Base-by-base conservation (phyloP, 495 filamentous ascomycete genomes). In the Penicillium macrosclerotiorum region DNA sequence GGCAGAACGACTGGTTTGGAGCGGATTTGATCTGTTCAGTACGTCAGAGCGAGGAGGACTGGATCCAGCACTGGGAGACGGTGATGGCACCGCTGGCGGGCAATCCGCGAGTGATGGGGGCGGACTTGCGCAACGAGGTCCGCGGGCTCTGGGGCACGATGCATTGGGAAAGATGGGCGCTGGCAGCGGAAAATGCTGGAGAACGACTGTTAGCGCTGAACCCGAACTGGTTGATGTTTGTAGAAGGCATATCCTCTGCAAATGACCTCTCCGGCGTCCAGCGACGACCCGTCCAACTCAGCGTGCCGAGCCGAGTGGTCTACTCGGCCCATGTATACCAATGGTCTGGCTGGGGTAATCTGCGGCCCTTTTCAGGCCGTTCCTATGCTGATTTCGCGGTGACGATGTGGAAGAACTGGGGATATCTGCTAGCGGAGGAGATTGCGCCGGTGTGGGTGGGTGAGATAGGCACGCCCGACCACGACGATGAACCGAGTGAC, bases 131-230 rank as follows among this genome's bases (percentile, higher is more conserved):
- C 18, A 84, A 84, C 56, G 79, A 84, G 58, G 76, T 79, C 33
- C 67, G 79, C 38, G 78, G 80, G 13, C 59, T 80, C 7, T 83
- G 79, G 80, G 80, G 79, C 17, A 82, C 80, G 13, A 79, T 83
- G 78, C 54, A 72, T 12, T 83, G 79, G 79, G 59, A 64, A 11
- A 49, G 58, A 16, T 83, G 80, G 81, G 80, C 79, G 8, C 59
- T 63, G 2, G 81, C 80, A 0, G 78, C 80, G 3, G 79, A 82
- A 60, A 57, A 60, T 24, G 77, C 74, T 8, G 75, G 77, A 20
- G 78, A 82, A 42, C 62, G 67, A 9, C 55, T 83, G 49, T 57
- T 83, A 24, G 65, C 60, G 42, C 68, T 83, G 52, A 76, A 81
- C 37, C 63, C 65, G 23, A 68, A 82, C 59, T 84, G 79, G 79